Evolutionary conservation across 345 rosid genomes (phyloP), one percentile per base, ranked within the genome.

Genomic region (Dimocarpus longan): DNA sequence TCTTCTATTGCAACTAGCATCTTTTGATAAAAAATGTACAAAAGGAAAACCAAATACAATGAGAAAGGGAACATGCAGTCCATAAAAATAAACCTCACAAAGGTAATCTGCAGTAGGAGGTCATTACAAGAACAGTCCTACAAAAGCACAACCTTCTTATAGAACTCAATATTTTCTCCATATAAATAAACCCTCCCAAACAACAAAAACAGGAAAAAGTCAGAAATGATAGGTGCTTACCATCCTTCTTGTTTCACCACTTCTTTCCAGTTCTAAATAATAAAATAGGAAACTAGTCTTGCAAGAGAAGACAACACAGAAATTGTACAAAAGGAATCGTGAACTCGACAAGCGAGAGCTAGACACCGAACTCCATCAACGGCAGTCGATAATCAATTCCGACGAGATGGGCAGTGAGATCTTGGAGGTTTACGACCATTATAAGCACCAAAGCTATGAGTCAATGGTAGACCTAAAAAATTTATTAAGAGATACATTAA

Each of bases 281-380:
- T 52, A 19, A 52, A 52, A 52, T 13, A 15, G 57, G n/a, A 52
- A 15, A 52, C 5, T 16, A 19, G 9, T 15, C 10, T 52, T 52
- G 57, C 79, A 82, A 78, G 67, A 93, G 88, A 10, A 89, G 54
- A 2, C 94, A 85, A 16, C 97, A 97, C 6, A 86, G 62, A 11
- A 84, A 78, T 22, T 92, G 91, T 70, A 92, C 89, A 56, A 86
- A 12, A 10, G 96, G 95, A 42, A 88, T 98, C 1, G 89, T 84
- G 50, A 95, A 89, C 85, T 93, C 97, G 15, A 95, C 97, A 10
- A 92, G 84, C 8, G 82, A 88, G 16, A 95, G 88, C 90, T 95
- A 97, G 21, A 79, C 11, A 78, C 92, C 4, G 70, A 74, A 85
- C 76, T 70, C 87, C 89, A 89, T 70, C 68, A 95, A 81, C n/a